Evolutionary conservation across 768 basidiomycete genomes (phyloP).

Genomic region (Mycena vulgaris): DNA sequence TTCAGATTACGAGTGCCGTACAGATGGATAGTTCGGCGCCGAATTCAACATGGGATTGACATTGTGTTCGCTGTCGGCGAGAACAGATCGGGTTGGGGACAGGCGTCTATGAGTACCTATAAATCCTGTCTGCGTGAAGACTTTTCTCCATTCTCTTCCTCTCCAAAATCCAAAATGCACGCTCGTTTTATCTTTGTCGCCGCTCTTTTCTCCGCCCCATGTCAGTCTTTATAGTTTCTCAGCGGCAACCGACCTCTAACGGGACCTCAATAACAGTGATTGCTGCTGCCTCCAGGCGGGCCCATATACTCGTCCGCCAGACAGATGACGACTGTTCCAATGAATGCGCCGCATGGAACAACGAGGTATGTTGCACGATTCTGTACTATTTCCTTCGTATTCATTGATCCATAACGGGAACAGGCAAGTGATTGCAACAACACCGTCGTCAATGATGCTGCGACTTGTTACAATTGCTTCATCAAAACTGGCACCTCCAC

Average conservation of each 20-base stretch:
- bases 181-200: slow-evolving; percentile 1
- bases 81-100: not conserved
- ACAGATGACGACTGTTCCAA: slow-evolving; percentile 3
- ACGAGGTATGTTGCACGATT: slow-evolving; percentile 1
- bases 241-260: slow-evolving; percentile 8
- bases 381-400: not conserved
- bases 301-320: not conserved
- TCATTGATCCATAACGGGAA: not conserved
- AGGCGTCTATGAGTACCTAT: not conserved
- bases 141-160: not conserved
- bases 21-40: slow-evolving; percentile 6
- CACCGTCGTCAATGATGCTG: not conserved
- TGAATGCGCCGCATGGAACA: not conserved
- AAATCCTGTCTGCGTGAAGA: not conserved
- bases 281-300: not conserved
- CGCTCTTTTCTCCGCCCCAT: not conserved
- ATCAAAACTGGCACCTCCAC: not conserved
- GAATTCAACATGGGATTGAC: not conserved
- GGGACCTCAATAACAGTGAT: not conserved
- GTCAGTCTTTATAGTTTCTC: not conserved
- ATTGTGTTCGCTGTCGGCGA: not conserved
- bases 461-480: not conserved
- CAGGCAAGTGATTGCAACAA: not conserved
- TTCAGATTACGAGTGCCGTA: not conserved
- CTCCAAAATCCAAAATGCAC: slow-evolving; percentile 5